A percentile compares a stretch with the other conserved stretches of the same genome.
Conservation (phyloP, 495 filamentous ascomycete species). For the Podospora pseudocomata region DNA sequence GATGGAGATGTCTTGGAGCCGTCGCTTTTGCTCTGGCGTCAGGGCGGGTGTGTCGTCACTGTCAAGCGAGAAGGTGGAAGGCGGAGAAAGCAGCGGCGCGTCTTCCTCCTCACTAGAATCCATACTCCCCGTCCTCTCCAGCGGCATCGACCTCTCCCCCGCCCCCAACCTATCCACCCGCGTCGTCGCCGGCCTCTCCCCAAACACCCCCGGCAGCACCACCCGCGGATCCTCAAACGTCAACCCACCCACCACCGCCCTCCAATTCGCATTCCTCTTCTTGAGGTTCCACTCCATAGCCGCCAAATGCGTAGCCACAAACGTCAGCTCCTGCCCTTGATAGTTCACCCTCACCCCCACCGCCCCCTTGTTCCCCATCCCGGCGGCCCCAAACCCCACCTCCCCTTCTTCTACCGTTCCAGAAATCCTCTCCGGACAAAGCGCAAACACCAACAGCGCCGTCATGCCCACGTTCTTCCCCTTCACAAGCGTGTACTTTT, state of each 20-base stretch:
- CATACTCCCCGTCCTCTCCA: neutral
- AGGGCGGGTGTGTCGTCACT: neutral
- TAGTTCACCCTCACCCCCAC: conserved; percentile 64
- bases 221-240: conserved; percentile 59
- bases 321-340: conserved; percentile 60
- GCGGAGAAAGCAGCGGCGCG: conserved; percentile 1
- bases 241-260: conserved; percentile 69
- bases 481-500: conserved; percentile 45
- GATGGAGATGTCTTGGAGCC: conserved; percentile 48
- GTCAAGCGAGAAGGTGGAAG: neutral
- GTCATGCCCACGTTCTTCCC: conserved; percentile 82
- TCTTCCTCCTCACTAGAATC: conserved; percentile 10
- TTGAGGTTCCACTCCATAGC: conserved; percentile 71
- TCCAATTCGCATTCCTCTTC: conserved; percentile 81
- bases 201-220: conserved; percentile 25
- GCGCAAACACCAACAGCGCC: conserved; percentile 75
- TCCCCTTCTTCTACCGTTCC: conserved; percentile 63
- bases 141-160: neutral
- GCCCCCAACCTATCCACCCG: neutral
- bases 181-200: conserved; percentile 15
- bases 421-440: conserved; percentile 50
- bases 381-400: conserved; percentile 73
- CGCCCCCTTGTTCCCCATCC: conserved; percentile 94
- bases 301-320: conserved; percentile 85
- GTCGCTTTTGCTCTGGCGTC: conserved; percentile 10